These are phyloP conservation scores for Hanseniaspora taiwanica DNA, from an alignment of 805 yeast species.

Conservation along the genomic window DNA sequence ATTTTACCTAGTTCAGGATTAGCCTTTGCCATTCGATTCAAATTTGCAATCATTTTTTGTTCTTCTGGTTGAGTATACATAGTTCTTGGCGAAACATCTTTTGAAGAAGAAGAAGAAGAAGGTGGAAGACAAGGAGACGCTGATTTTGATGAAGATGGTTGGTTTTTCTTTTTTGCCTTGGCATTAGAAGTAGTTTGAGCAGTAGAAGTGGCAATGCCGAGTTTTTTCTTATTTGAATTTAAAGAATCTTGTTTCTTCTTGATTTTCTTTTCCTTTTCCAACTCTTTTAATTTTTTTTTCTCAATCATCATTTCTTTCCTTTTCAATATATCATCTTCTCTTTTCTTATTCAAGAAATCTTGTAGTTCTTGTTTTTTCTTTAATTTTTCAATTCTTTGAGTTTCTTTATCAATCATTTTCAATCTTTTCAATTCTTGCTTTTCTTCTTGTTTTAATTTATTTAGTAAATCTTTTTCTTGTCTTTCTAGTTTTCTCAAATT, in stretches of 20 bases:
- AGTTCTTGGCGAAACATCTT: background rate
- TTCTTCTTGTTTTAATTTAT: constrained; percentile 12
- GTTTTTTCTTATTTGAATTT: background rate
- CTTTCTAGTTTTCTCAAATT: constrained; percentile 9
- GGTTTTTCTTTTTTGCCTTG: background rate
- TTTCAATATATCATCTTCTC: constrained; percentile 4
- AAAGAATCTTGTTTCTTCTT: constrained; percentile 5
- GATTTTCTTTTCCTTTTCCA: constrained; percentile 9
- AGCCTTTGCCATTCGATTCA: constrained; percentile 67
- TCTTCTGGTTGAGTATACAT: constrained; percentile 37
- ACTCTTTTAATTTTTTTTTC: constrained; percentile 15
- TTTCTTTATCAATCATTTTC: constrained; percentile 3
- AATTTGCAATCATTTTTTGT: constrained; percentile 70
- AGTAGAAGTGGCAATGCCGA: background rate
- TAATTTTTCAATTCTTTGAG: constrained; percentile 1
- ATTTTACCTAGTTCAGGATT: constrained; percentile 55
- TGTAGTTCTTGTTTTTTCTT: background rate
- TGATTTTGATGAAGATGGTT: background rate
- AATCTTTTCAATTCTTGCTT: constrained; percentile 7
- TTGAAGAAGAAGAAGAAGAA: background rate
- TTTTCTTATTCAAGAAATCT: constrained; percentile 1
- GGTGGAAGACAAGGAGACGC: background rate
- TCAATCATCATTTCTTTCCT: constrained; percentile 18
- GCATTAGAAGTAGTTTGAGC: background rate
- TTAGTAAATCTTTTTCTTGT: constrained; percentile 13